These are phyloP conservation scores for Boletellus ananas DNA, from an alignment of 768 basidiomycete species.

Conservation along the genomic window DNA sequence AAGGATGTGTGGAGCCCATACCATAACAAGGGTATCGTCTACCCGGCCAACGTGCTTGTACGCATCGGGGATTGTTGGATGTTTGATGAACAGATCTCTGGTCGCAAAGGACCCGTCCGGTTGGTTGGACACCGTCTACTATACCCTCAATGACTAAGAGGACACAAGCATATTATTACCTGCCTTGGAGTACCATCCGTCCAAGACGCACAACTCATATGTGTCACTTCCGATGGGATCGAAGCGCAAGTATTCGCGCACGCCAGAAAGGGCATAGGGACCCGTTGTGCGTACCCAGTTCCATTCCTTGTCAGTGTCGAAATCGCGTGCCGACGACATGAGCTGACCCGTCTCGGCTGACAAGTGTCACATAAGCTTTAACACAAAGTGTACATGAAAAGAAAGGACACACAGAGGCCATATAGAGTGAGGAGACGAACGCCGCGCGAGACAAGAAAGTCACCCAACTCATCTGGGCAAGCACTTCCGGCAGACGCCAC, in stretches of 20 bases:
- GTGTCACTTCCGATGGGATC: constrained; percentile 39
- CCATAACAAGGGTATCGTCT: constrained; percentile 50
- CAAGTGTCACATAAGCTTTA: neutral
- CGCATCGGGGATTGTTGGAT: constrained; percentile 37
- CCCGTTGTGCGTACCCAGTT: constrained; percentile 44
- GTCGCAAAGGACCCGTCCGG: constrained; percentile 53
- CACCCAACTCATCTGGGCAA: constrained; percentile 52
- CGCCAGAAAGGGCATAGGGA: constrained; percentile 9
- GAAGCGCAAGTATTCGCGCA: constrained; percentile 39
- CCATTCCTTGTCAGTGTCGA: constrained; percentile 50
- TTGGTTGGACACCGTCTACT: constrained; percentile 36
- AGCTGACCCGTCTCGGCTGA: constrained; percentile 35
- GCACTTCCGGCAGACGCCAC: constrained; percentile 52
- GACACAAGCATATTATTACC: constrained; percentile 10
- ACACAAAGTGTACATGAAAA: neutral
- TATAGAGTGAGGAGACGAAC: constrained; percentile 49
- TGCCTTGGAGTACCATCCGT: constrained; percentile 50
- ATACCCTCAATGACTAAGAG: neutral
- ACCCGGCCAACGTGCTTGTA: constrained; percentile 52
- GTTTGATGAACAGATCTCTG: constrained; percentile 50
- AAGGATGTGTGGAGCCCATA: neutral
- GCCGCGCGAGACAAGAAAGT: constrained; percentile 44
- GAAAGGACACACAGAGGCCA: constrained; percentile 40
- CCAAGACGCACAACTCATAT: constrained; percentile 47
- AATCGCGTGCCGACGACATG: constrained; percentile 36